Base-by-base conservation (phyloP, 805 yeast species). In the Saccharomycopsis babjevae region DNA sequence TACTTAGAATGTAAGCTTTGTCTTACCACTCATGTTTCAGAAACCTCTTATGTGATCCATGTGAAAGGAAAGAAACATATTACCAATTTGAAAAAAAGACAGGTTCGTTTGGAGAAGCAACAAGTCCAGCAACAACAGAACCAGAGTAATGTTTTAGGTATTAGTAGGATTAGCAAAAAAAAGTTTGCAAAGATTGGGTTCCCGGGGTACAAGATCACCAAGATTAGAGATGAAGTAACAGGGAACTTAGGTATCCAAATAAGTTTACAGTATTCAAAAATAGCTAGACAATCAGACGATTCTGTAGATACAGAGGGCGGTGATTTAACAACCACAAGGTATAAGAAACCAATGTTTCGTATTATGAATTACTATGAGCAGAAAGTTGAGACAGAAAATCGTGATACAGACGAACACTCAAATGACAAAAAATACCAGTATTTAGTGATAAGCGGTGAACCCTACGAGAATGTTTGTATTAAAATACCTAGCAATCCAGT, bases 31-130 rank as follows among this genome's bases (percentile, higher is more conserved):
- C 98, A 93, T 72, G 77, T 82, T 54, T 83, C 86, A 20, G 93
- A 90, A 68, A 81, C 89, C 13, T 85, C 94, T 28, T 94, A 89
- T 65, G 77, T 91, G 22, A 79, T 94, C 2, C 99, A 93, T 70
- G 77, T 93, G 5, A 85, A 86, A 57, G 97, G 97, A 18, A 81
- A 82, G 65, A 88, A 87, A 69, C 99, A 93, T 73, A 89, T 84
- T 62, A 69, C 84, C 66, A 88, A 85, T 68, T 77, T 92, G 38
- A 83, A 86, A 65, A 79, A 83, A 64, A 76, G 97, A 65, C 78
- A 20, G 76, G 36, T 36, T n/a, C 50, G 39, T 16, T 25, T 63
- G n/a, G 61, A 62, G 36, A 20, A 86, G 64, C 39, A 36, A 13
- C 36, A 42, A 18, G 10, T 22, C 1, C 63, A 50, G 50, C 57